Base-by-base conservation (phyloP, 768 basidiomycete genomes). In the Boletus barrowsii region DNA sequence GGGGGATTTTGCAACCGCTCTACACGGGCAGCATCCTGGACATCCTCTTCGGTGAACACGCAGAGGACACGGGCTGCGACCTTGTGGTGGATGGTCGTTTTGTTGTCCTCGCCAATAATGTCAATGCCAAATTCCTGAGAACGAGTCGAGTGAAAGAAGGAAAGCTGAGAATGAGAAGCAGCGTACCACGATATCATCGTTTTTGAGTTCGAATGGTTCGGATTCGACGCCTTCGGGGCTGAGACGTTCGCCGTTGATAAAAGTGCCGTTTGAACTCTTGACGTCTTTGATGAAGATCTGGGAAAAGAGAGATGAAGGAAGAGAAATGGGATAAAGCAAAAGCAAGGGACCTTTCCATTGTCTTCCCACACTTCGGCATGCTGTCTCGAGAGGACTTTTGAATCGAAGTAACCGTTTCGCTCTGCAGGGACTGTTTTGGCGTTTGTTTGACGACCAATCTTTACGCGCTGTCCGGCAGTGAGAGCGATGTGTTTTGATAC, bases 311-410 rank as follows among this genome's bases (percentile, higher is more conserved):
- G 56, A 32, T 59, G 59, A 42, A 14, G 14, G 56, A 49, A 60
- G 47, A 40, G 43, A 47, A 42, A 44, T 41, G 33, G 33, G 36
- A 36, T 41, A 29, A 24, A 20, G 49, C 3, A 17, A 44, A 51
- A 43, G 5, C 6, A 11, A 67, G 77, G 47, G 46, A 93, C 94
- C 83, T 96, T 96, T 43, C 83, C 84, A 41, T 72, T 77, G 56
- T 96, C 92, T 75, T 92, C 94, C 96, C 88, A 99, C n/a, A 99
- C 90, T 74, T 98, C 96, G 14, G 96, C 96, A 67, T 98, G 96
- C 75, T 91, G 89, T 61, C 96, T 79, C 62, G 90, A 92, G 56
- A 99, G 78, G 9, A 98, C 87, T 69, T 98, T 98, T 22, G 87
- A 90, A 75, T 98, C 96, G 69, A 99, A 98, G 76, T 90, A 99